These are phyloP conservation scores for Starmerella roubikii DNA, from an alignment of 805 yeast genomes.

Conservation along the genomic window DNA sequence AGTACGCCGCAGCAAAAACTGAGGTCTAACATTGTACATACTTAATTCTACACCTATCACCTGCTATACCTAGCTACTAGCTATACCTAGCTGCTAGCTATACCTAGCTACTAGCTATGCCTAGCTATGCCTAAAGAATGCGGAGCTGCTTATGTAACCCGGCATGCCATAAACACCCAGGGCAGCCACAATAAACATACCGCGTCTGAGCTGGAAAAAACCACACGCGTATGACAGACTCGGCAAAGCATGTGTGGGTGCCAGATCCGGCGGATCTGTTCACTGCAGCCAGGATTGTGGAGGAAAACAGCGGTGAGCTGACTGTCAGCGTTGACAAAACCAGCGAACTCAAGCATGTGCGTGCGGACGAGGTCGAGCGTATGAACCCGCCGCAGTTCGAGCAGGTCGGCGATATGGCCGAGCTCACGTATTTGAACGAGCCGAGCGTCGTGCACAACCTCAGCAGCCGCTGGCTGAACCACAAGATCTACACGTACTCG, in stretches of 20 bases:
- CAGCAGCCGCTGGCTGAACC: slow-evolving; percentile 59
- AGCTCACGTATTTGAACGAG: slow-evolving; percentile 82
- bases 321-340: slow-evolving; percentile 28
- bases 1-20: slow-evolving; percentile 13
- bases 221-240: slow-evolving; percentile 16
- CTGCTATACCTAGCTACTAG: too few relatives aligned
- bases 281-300: slow-evolving; percentile 29
- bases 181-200: too few relatives aligned
- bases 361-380: slow-evolving; percentile 35
- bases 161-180: too few relatives aligned
- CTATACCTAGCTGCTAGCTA: too few relatives aligned
- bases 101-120: too few relatives aligned
- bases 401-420: slow-evolving; percentile 89
- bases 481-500: slow-evolving; percentile 80
- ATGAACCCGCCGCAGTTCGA: slow-evolving; percentile 87
- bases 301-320: slow-evolving; percentile 19
- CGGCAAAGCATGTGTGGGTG: slow-evolving; percentile 60
- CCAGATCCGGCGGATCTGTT: slow-evolving; percentile 47
- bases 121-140: too few relatives aligned
- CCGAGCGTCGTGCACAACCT: slow-evolving; percentile 88
- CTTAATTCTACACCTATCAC: too few relatives aligned
- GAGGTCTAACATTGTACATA: slow-evolving; percentile 2
- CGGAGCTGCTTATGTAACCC: too few relatives aligned
- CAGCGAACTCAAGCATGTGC: slow-evolving; percentile 27
- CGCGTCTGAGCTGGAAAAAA: too few relatives aligned